These are phyloP conservation scores for Chaetothyriales sp. DNA, from an alignment of 2,329 filamentous ascomycete species.

Conservation along the genomic window DNA sequence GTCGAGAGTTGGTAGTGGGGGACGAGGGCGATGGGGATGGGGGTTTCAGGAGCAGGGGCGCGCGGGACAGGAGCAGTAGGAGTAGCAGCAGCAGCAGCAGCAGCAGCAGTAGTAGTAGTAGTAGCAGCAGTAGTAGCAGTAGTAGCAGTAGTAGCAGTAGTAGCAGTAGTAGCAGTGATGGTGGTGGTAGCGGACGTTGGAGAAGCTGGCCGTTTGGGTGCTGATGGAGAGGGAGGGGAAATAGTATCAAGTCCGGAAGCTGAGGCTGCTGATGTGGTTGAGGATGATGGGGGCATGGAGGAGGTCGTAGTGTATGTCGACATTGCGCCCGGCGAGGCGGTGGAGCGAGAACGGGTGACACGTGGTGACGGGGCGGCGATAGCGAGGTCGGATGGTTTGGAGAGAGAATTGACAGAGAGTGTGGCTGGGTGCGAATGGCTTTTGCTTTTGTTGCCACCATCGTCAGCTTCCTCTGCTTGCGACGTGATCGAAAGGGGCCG, in stretches of 20 bases:
- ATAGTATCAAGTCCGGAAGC: slow-evolving; percentile 14
- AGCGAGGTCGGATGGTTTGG: slow-evolving; percentile 4
- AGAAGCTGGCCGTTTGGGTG: slow-evolving; percentile 9
- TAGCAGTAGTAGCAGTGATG: background rate
- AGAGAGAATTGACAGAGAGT: slow-evolving; percentile 1
- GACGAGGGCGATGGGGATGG: slow-evolving; percentile 59
- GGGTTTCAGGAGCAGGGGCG: background rate
- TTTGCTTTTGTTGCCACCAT: slow-evolving; percentile 4
- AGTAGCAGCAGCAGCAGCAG: too few relatives aligned
- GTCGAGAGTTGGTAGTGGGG: slow-evolving; percentile 68
- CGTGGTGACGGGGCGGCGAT: slow-evolving; percentile 3
- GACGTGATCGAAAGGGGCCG: background rate
- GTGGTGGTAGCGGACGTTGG: slow-evolving; percentile 4
- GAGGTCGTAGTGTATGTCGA: background rate
- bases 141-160: too few relatives aligned
- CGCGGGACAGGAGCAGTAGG: background rate
- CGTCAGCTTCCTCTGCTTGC: slow-evolving; percentile 4
- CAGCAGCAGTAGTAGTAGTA: too few relatives aligned
- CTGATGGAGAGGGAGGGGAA: slow-evolving; percentile 5
- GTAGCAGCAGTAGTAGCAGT: too few relatives aligned
- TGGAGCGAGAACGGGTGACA: background rate
- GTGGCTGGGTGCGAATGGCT: background rate
- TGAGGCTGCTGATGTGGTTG: slow-evolving; percentile 16
- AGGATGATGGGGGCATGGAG: slow-evolving; percentile 3
- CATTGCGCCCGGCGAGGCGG: background rate